These are phyloP conservation scores for Yarrowia sp. DNA, from an alignment of 805 yeast species.

Conservation along the genomic window DNA sequence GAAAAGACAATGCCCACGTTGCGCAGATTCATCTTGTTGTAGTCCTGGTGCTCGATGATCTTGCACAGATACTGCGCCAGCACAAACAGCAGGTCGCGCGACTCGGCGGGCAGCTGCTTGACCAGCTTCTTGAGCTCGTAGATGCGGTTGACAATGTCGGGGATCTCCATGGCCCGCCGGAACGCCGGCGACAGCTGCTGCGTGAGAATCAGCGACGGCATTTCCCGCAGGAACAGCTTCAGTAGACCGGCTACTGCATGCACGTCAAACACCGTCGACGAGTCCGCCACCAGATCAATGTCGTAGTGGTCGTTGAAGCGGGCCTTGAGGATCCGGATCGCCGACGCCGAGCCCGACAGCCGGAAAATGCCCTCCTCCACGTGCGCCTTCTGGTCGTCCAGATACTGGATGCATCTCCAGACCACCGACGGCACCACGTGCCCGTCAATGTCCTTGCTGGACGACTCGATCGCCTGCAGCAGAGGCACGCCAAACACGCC, in stretches of 20 bases:
- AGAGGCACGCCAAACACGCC: slow-evolving; percentile 71
- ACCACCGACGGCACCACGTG: slow-evolving; percentile 74
- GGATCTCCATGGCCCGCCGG: slow-evolving; percentile 50
- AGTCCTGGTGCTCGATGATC: slow-evolving; percentile 64
- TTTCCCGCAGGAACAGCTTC: slow-evolving; percentile 79
- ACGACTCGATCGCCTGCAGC: slow-evolving; percentile 58
- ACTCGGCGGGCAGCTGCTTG: slow-evolving; percentile 57
- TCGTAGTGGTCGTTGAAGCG: slow-evolving; percentile 72
- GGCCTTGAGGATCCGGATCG: slow-evolving; percentile 72
- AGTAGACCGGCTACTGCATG: slow-evolving; percentile 87
- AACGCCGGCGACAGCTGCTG: slow-evolving; percentile 55
- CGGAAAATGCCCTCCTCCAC: slow-evolving; percentile 91
- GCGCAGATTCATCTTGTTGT: slow-evolving; percentile 83
- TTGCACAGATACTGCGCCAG: slow-evolving; percentile 71
- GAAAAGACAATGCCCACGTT: slow-evolving; percentile 83
- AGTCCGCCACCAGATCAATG: slow-evolving; percentile 60
- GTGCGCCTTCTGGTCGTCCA: slow-evolving; percentile 71
- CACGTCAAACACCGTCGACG: slow-evolving; percentile 58
- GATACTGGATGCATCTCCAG: slow-evolving; percentile 72
- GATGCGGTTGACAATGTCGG: slow-evolving; percentile 45
- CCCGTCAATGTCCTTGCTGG: slow-evolving; percentile 57
- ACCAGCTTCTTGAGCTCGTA: slow-evolving; percentile 50
- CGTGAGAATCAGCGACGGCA: slow-evolving; percentile 75
- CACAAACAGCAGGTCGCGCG: slow-evolving; percentile 65
- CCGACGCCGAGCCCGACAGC: slow-evolving; percentile 83